phyloP scores from a whole-genome alignment of 1,284 basidiomycete species.

The Ganoderma meredithae region DNA sequence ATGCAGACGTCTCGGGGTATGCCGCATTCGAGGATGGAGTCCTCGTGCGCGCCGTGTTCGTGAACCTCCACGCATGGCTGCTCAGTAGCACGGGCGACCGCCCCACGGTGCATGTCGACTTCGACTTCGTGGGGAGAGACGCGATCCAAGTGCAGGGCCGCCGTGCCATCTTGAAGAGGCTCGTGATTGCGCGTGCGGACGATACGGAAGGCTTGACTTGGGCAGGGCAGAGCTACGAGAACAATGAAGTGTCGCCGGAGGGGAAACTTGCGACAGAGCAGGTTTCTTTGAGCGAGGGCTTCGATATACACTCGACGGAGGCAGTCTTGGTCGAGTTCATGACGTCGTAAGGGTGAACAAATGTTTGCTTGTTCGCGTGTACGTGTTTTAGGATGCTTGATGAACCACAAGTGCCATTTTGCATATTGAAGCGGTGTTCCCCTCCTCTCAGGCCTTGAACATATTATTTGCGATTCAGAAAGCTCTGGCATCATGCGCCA shows the following conservation, averaged over 20 bases:
- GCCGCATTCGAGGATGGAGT: slow-evolving; percentile 59
- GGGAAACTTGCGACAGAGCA: slow-evolving; percentile 49
- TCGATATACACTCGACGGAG: slow-evolving; percentile 64
- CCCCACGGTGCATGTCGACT: slow-evolving; percentile 52
- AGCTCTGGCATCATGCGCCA: not conserved
- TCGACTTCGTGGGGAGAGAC: slow-evolving; percentile 35
- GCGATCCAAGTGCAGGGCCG: not conserved
- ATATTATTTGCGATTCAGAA: not conserved
- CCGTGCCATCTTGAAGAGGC: slow-evolving; percentile 16
- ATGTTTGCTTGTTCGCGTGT: not conserved
- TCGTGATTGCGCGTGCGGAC: slow-evolving; percentile 57
- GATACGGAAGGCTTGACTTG: slow-evolving; percentile 61
- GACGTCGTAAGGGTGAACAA: not conserved
- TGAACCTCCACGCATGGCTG: slow-evolving; percentile 65
- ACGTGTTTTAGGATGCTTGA: too few relatives aligned
- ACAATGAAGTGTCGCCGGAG: slow-evolving; percentile 51
- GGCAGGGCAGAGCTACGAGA: slow-evolving; percentile 74
- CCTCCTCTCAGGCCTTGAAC: not conserved
- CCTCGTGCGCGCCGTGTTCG: slow-evolving; percentile 59
- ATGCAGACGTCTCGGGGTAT: slow-evolving; percentile 63
- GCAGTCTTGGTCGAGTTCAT: slow-evolving; percentile 51
- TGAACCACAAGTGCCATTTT: not conserved
- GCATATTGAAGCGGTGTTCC: not conserved
- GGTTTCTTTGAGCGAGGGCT: slow-evolving; percentile 48
- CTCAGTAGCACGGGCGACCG: slow-evolving; percentile 41